Evolutionary conservation across 257 asterid species (phyloP), one percentile per base, ranked within the genome.

Genomic region (Orobanche coerulescens): DNA sequence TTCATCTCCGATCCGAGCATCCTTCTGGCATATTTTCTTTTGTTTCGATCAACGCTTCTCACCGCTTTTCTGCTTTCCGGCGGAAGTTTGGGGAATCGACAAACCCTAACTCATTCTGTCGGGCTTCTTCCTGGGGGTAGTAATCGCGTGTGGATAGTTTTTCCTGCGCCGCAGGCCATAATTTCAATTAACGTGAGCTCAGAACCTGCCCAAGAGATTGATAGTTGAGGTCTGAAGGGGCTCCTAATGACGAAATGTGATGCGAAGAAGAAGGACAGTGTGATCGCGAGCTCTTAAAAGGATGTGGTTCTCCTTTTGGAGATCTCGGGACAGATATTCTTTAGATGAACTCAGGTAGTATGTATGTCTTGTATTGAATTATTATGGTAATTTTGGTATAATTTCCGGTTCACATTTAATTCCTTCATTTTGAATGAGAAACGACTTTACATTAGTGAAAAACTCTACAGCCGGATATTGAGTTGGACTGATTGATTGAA

Each of bases 301-400:
- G 78, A 92, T 86, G 97, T 86, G 97, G 98, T 79, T 83, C 70
- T 77, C 95, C 76, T 88, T 92, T 70, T 88, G 95, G 98, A 90
- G 84, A 84, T 83, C 98, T 73, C 79, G 98, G 71, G 88, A 88
- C 44, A 86, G 97, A 73, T 84, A 84, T 75, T 82, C 98, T 64
- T 73, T 92, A 56, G 97, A 88, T 71, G 96, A 92, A 78, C 87
- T 92, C 84, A 86, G 98, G 98, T 88, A 72, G 62, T 19, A 13
- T 39, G 6, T 15, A n/a, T 31, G 4, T 3, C 6, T 42, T 16
- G 11, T 22, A 22, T 64, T 36, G 14, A 3, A 7, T n/a, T n/a
- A 20, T 54, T 44, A 28, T 49, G 42, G 12, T 28, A 23, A 15
- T 60, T 58, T 20, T 52, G 26, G 30, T 58, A 19, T 70, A 4